Base-by-base conservation (phyloP, 1,139 yeast genomes). In the Nakaseomyces delphensis region DNA sequence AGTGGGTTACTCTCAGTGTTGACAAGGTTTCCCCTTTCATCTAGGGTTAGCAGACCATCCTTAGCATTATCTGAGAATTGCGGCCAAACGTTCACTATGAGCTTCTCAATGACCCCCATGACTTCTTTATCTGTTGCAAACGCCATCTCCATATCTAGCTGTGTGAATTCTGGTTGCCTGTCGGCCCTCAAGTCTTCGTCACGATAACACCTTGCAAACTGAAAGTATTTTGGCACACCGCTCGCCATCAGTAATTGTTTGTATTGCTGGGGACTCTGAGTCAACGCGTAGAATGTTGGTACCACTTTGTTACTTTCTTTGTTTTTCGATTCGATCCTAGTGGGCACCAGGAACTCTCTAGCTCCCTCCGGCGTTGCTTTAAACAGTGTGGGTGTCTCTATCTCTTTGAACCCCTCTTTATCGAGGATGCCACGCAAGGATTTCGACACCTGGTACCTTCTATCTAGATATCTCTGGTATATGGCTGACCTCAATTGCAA, bases 301-400 rank as follows among this genome's bases (percentile, higher is more conserved):
- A 33, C 15, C n/a, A n/a, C n/a, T n/a, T n/a, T n/a, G n/a, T n/a
- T n/a, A 20, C 11, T 2, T 8, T 13, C 62, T 14, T 71, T 64
- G 3, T 37, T 31, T 19, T 43, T 41, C 13, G 44, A 38, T 13
- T 40, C 37, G 11, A 42, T 45, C 49, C 97, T 71, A 0, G 96
- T 86, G 0, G 98, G 98, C 0, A 91, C 97, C 43, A 93, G 64
- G 57, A 91, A 91, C 63, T 91, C 99, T 33, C 95, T 70, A 1
- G 99, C 98, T 9, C 99, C 99, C 63, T 91, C 99, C 0, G 98
- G 98, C 0, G 98, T 91, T 1, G 96, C 84, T 59, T 91, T 89
- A 69, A 91, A 91, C 24, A 91, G 65, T 11, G 89, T 62, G 0
- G 99, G 99, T 0, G 99, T 91, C 58, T 91, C 98, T 33, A 93